phyloP scores from a whole-genome alignment of 2,329 filamentous ascomycete genomes.

The Metarhizium rileyi region DNA sequence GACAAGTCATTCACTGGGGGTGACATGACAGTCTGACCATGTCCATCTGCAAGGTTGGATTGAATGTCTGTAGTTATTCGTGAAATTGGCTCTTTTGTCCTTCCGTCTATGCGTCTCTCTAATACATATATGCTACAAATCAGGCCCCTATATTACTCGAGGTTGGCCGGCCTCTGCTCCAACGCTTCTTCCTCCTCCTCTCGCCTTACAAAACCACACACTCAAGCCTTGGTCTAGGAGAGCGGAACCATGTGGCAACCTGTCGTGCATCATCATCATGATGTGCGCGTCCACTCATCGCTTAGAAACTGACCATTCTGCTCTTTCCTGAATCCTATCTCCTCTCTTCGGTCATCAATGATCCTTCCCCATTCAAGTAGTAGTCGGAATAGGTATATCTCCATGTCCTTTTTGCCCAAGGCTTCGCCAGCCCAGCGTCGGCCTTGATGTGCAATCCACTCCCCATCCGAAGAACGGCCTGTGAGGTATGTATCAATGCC shows the following conservation, averaged over 20 bases:
- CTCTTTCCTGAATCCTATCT: slow-evolving; percentile 26
- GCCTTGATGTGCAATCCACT: slow-evolving; percentile 57
- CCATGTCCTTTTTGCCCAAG: slow-evolving; percentile 63
- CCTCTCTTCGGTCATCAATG: slow-evolving; percentile 50
- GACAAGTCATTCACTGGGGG: background rate
- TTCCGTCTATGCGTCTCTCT: too few relatives aligned
- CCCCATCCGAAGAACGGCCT: slow-evolving; percentile 39
- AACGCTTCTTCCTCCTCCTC: too few relatives aligned
- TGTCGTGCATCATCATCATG: background rate
- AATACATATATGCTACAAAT: too few relatives aligned
- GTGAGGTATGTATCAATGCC: slow-evolving; percentile 38
- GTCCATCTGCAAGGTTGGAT: background rate
- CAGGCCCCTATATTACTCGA: too few relatives aligned
- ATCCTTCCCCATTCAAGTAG: slow-evolving; percentile 69
- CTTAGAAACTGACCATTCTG: slow-evolving; percentile 19
- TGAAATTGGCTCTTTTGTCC: too few relatives aligned
- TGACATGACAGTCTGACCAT: background rate
- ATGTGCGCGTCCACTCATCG: slow-evolving; percentile 18
- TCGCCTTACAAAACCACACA: too few relatives aligned
- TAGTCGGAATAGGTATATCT: slow-evolving; percentile 70
- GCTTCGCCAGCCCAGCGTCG: slow-evolving; percentile 54
- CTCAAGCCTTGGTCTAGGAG: too few relatives aligned
- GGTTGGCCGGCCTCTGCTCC: too few relatives aligned
- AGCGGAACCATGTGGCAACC: too few relatives aligned
- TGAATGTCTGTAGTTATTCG: background rate